phyloP scores from a whole-genome alignment of 176 grass and related monocot genomes.

The Paspalum vaginatum region DNA sequence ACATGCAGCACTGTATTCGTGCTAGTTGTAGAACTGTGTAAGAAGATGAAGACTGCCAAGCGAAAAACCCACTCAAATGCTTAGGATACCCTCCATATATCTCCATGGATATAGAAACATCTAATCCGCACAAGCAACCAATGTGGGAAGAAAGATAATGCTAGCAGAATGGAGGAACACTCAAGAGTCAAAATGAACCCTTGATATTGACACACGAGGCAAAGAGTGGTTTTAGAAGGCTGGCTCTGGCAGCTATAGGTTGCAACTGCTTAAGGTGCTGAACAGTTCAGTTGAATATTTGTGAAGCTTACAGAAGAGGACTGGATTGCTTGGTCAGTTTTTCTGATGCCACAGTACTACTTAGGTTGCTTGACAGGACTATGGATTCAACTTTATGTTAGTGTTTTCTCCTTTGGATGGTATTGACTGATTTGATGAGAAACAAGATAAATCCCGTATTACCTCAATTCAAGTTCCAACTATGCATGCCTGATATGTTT shows the following conservation, averaged over 20 bases:
- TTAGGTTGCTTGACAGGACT: constrained; percentile 8
- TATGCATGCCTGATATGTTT: not conserved
- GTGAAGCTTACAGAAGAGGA: not conserved
- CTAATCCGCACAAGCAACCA: not conserved
- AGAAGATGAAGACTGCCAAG: not conserved
- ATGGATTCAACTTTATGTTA: constrained; percentile 8
- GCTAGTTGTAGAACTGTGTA: constrained; percentile 36
- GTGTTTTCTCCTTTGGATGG: constrained; percentile 3
- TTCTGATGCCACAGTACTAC: not conserved
- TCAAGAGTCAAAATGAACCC: not conserved
- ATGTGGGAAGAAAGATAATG: not conserved
- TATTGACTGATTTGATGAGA: not conserved
- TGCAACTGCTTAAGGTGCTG: constrained; percentile 1
- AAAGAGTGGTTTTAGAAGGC: not conserved
- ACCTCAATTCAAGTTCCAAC: not conserved
- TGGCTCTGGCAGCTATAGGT: not conserved
- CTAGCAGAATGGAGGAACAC: constrained; percentile 1
- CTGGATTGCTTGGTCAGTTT: not conserved
- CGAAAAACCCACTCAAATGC: not conserved
- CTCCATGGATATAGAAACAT: constrained; percentile 15
- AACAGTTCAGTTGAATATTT: constrained; percentile 30
- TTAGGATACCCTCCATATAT: not conserved
- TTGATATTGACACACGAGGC: not conserved
- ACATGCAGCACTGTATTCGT: constrained; percentile 26
- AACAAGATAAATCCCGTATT: not conserved